Evolutionary conservation across 1,139 yeast genomes (phyloP), one percentile per base, ranked within the genome.

Genomic region (Blastobotrys arbuscula): DNA sequence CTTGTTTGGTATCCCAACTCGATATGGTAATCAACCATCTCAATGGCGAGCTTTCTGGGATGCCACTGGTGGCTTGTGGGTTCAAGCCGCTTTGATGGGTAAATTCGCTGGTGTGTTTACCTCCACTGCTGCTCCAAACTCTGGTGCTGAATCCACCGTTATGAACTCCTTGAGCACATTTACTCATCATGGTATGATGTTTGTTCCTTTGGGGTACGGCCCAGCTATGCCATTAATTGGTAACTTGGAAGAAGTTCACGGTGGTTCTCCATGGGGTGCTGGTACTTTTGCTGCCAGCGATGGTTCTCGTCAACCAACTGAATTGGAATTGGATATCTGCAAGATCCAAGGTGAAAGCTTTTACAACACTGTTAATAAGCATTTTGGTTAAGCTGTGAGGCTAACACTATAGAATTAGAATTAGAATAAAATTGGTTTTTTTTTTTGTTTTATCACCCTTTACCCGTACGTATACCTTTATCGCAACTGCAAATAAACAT

Each of bases 191-290:
- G 95, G 95, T 64, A n/a, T 85, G 66, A 78, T 82, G 58, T 86
- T 64, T 65, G 82, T 86, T 49, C 95, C 95, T 63, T 76, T 86
- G 59, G 95, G 95, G 63, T 85, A 81, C 74, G 81, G 79, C 59
- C 69, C 77, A 59, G 74, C 77, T 39, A 81, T 82, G 69, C 75
- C 76, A 42, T 76, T 76, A 58, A 67, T 82, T 55, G 68, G 85
- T 52, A 76, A 76, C 69, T 66, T 85, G 52, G 75, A 73, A 18
- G 89, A 84, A 72, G 77, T 79, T 51, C 94, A 84, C 65, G 95
- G 95, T 65, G 84, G 84, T 56, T 81, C 92, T 49, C 79, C 95
- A 51, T 86, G 92, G 89, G 95, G 95, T n/a, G n/a, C n/a, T n/a
- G n/a, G n/a, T n/a, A 72, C 88, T 51, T 75, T 76, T 59, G 90